Base-by-base conservation (phyloP, 2,329 filamentous ascomycete species). In the Reticulascus tulasneorum region DNA sequence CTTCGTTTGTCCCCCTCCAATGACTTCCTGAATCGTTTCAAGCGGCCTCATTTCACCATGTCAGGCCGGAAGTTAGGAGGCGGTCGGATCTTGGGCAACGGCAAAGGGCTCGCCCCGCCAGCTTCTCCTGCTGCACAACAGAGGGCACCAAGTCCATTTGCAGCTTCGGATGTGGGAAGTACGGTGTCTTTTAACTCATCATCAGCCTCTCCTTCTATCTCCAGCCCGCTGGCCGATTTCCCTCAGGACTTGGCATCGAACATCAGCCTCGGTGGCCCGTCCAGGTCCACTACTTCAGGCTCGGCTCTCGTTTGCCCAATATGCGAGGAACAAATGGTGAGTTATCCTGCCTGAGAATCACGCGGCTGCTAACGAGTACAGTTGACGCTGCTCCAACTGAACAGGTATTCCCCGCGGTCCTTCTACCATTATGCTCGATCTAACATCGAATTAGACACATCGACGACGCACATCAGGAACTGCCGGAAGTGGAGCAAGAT, bases 261-360 rank as follows among this genome's bases (percentile, higher is more conserved):
- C 54, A 83, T 96, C 51, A 89, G 84, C 36, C 65, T 93, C 15
- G 71, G 65, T 16, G 63, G 64, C 9, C 67, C 72, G 13, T 69
- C 73, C 34, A 73, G 68, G 42, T 72, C 73, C 45, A 71, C 66
- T 31, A 73, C 78, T 34, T 66, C 78, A 37, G 77, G 75, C 48
- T 77, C 77, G 47, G 77, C 77, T 59, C 79, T 98, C 40, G 79
- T 91, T 37, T 98, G 93, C 60, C 93, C 93, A n/a, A 98, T 98
- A 56, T 98, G 93, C 63, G 89, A 82, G 50, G 94, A 97, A 65
- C 90, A 96, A 62, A 98, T 98, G 93, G 89, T 93, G 67, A 46
- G 66, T 53, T 29, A 33, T 26, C 12, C 12, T 17, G 9, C 10
- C 19, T 23, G 27, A n/a, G 11, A 10, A 12, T 32, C 10, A 17